A percentile compares a stretch with the other conserved stretches of the same genome.
These are phyloP conservation scores for Termitomyces sp. DNA, from an alignment of 1,284 basidiomycete genomes.

Conservation along the genomic window DNA sequence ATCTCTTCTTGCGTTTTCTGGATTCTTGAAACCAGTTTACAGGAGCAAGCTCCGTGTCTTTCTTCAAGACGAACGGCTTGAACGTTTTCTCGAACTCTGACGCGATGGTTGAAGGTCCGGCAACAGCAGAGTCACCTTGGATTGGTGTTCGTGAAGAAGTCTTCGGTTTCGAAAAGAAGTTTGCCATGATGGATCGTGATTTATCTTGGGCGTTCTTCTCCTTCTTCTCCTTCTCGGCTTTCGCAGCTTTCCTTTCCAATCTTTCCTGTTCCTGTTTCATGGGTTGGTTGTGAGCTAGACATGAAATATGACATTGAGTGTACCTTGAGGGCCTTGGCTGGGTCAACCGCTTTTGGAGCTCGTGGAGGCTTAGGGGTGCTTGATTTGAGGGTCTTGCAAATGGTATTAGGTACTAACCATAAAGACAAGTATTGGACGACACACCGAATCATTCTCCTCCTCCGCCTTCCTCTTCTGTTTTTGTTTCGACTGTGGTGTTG, in stretches of 20 bases:
- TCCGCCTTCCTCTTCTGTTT: conserved; percentile 29
- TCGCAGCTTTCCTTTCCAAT: conserved; percentile 60
- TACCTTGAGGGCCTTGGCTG: conserved; percentile 62
- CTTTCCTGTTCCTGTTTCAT: conserved; percentile 58
- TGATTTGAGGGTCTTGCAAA: conserved; percentile 7
- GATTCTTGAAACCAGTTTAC: conserved; percentile 57
- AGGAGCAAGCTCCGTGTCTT: conserved; percentile 65
- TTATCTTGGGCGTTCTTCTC: conserved; percentile 63
- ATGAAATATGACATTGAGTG: background rate
- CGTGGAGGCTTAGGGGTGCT: conserved; percentile 27
- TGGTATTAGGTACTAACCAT: background rate
- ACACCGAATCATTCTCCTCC: conserved; percentile 35
- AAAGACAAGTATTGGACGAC: background rate
- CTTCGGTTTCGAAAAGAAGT: conserved; percentile 66
- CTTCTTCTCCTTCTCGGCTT: conserved; percentile 63
- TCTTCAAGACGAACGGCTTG: conserved; percentile 73
- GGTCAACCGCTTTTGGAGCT: conserved; percentile 48
- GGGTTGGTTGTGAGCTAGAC: background rate
- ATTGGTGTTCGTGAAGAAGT: conserved; percentile 25
- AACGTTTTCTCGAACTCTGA: conserved; percentile 73
- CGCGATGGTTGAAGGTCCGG: conserved; percentile 36
- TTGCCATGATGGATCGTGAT: conserved; percentile 70
- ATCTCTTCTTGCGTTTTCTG: conserved; percentile 26
- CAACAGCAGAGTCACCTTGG: conserved; percentile 28
- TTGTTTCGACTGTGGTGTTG: conserved; percentile 23